Evolutionary conservation across 2,329 filamentous ascomycete genomes (phyloP).

Genomic region (Penicillium digitatum): DNA sequence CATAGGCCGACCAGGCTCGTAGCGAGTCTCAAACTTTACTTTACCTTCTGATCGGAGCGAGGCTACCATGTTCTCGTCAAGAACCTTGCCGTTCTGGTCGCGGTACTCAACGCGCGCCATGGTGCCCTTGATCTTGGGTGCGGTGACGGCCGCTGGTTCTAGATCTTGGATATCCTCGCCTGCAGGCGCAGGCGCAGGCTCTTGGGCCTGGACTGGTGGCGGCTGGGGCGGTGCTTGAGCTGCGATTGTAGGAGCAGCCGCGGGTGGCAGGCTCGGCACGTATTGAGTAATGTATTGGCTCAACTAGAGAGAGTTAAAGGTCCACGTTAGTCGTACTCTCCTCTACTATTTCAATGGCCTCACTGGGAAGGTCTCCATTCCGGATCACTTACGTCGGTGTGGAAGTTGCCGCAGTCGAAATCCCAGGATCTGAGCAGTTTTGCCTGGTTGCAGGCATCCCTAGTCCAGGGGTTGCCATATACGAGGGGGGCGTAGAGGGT

Average conservation of each 20-base stretch:
- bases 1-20: conserved; percentile 87
- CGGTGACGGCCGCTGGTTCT: conserved; percentile 22
- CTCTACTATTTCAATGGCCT: conserved; percentile 23
- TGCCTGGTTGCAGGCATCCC: conserved; percentile 75
- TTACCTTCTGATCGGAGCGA: conserved; percentile 70
- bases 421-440: conserved; percentile 92
- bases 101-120: conserved; percentile 91
- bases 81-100: conserved; percentile 85
- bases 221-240: conserved; percentile 15
- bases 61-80: conserved; percentile 78
- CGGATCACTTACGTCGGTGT: conserved; percentile 68
- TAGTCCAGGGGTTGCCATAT: conserved; percentile 94
- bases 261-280: conserved; percentile 11
- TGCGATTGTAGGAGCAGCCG: conserved; percentile 25
- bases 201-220: conserved; percentile 19
- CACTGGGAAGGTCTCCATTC: conserved; percentile 30
- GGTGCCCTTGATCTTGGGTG: conserved; percentile 44
- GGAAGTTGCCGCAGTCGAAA: conserved; percentile 96
- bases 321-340: conserved; percentile 26
- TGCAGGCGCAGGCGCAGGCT: conserved; percentile 6
- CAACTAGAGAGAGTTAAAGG: conserved; percentile 29
- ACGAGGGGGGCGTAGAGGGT: conserved; percentile 80
- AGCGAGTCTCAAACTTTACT: conserved; percentile 90
- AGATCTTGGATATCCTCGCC: conserved; percentile 18
- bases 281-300: conserved; percentile 38